A percentile compares a stretch with the other conserved stretches of the same genome.
Evolutionary conservation across 2,329 filamentous ascomycete genomes (phyloP).

Genomic region (Colletotrichum incanum): DNA sequence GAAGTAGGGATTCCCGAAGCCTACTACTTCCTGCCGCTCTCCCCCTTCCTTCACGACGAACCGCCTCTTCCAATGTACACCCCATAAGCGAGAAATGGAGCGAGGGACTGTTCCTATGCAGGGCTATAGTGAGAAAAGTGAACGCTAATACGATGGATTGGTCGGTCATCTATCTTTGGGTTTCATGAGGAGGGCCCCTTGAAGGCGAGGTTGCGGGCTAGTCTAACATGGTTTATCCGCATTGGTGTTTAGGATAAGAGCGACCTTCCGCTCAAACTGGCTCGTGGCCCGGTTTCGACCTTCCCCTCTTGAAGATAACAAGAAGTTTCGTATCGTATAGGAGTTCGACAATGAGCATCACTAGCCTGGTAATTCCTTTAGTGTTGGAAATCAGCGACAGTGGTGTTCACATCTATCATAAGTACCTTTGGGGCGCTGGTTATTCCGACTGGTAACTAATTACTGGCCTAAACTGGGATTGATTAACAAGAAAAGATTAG

Average conservation of each 20-base stretch:
- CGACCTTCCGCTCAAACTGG: neutral
- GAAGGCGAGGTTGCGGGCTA: neutral
- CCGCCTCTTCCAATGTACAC: too few relatives aligned
- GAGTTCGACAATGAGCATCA: neutral
- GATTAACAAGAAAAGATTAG: neutral
- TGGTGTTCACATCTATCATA: too few relatives aligned
- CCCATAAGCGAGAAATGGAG: too few relatives aligned
- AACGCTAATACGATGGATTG: neutral
- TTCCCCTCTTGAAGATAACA: neutral
- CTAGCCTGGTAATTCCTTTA: too few relatives aligned
- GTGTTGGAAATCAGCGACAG: too few relatives aligned
- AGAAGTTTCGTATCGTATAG: neutral
- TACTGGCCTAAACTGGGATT: neutral
- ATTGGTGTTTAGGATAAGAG: neutral
- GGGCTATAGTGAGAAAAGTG: neutral
- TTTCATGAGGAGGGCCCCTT: neutral
- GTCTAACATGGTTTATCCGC: neutral
- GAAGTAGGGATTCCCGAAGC: neutral
- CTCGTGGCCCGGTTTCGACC: neutral
- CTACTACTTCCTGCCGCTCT: too few relatives aligned
- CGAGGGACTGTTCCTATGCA: too few relatives aligned
- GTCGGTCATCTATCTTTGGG: neutral
- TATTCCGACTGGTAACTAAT: neutral
- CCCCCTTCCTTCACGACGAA: neutral
- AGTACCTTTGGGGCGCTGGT: too few relatives aligned